These are phyloP conservation scores for Cryphonectria radicalis DNA, from an alignment of 2,329 filamentous ascomycete genomes.

Conservation along the genomic window DNA sequence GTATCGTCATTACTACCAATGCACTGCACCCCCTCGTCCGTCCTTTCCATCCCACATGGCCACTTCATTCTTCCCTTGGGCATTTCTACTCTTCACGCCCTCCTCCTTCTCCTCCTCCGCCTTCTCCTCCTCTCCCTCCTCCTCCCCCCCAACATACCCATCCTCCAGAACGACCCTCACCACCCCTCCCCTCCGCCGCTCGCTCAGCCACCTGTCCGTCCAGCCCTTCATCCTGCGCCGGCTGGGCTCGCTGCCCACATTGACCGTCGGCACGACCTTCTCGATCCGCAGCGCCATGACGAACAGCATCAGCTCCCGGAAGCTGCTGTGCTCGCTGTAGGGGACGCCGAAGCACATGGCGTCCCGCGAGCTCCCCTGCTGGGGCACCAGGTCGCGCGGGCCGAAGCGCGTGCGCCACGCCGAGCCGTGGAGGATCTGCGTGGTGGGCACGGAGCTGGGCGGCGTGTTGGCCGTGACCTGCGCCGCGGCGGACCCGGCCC, in stretches of 20 bases:
- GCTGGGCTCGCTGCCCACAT: conserved; percentile 65
- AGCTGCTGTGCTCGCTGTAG: conserved; percentile 95
- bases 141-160: conserved; percentile 39
- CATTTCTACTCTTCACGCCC: background rate
- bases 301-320: conserved; percentile 92
- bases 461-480: conserved; percentile 58
- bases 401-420: conserved; percentile 79
- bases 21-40: conserved; percentile 44
- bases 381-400: conserved; percentile 73
- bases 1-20: conserved; percentile 41
- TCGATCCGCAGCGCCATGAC: conserved; percentile 86
- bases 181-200: conserved; percentile 60
- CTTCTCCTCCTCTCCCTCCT: conserved; percentile 43
- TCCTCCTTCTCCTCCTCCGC: background rate
- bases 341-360: conserved; percentile 92
- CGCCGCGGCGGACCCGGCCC: conserved; percentile 40
- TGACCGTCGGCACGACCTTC: conserved; percentile 91
- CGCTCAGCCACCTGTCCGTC: conserved; percentile 65
- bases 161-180: conserved; percentile 50
- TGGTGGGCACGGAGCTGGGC: conserved; percentile 54
- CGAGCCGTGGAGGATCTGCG: conserved; percentile 58
- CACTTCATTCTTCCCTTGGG: conserved; percentile 14
- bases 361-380: conserved; percentile 81
- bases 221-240: conserved; percentile 66
- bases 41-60: conserved; percentile 47